phyloP scores from a whole-genome alignment of 768 basidiomycete species.

The Amanita inopinata region DNA sequence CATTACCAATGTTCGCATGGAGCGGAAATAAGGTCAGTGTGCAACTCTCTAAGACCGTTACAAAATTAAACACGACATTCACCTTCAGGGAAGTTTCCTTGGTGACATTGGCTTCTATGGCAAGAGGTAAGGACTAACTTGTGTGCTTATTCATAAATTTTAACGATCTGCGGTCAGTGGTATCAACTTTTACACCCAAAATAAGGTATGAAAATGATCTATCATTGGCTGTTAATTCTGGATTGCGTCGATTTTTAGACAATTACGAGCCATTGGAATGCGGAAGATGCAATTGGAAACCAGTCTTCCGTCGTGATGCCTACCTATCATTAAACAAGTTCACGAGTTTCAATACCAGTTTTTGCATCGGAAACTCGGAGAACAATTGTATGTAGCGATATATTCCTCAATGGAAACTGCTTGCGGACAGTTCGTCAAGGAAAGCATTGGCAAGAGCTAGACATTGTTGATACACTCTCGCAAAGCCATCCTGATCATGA shows the following conservation, averaged over 20 bases:
- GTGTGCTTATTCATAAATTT: not conserved
- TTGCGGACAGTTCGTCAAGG: slow-evolving; percentile 49
- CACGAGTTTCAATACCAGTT: not conserved
- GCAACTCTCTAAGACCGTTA: not conserved
- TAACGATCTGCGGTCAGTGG: slow-evolving; percentile 38
- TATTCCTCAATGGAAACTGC: slow-evolving; percentile 12
- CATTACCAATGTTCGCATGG: slow-evolving; percentile 91
- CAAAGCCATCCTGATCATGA: slow-evolving; percentile 51
- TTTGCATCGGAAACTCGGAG: not conserved
- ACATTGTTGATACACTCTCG: slow-evolving; percentile 72
- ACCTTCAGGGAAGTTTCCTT: slow-evolving; percentile 51
- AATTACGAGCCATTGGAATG: slow-evolving; percentile 86
- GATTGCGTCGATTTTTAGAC: slow-evolving; percentile 42
- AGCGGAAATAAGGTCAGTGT: slow-evolving; percentile 75
- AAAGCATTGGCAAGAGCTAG: slow-evolving; percentile 67
- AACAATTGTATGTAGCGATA: not conserved
- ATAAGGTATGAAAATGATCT: slow-evolving; percentile 47
- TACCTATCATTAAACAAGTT: slow-evolving; percentile 45
- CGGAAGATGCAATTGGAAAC: slow-evolving; percentile 72
- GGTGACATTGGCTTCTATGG: slow-evolving; percentile 92
- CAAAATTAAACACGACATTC: slow-evolving; percentile 2
- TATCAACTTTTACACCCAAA: slow-evolving; percentile 93
- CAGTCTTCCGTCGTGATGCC: slow-evolving; percentile 85
- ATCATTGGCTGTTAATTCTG: not conserved
- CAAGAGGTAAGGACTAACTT: slow-evolving; percentile 43